A percentile compares a stretch with the other conserved stretches of the same genome.
phyloP scores from a whole-genome alignment of 2,329 filamentous ascomycete genomes.

The Fusarium sp. region DNA sequence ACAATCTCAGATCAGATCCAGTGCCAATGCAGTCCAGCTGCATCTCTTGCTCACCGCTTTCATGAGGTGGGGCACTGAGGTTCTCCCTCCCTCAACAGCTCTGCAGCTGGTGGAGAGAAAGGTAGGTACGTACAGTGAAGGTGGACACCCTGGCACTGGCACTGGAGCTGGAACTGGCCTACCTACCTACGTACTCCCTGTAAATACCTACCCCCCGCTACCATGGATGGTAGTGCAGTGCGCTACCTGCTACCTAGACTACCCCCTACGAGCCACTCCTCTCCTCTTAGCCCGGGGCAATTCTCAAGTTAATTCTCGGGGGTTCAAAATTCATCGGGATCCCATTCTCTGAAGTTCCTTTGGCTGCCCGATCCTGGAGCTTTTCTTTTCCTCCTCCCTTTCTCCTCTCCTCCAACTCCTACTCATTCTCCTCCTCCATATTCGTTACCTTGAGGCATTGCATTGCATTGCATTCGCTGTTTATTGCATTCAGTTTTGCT shows the following conservation, averaged over 20 bases:
- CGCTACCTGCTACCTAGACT: slow-evolving; percentile 1
- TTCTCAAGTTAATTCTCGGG: slow-evolving; percentile 32
- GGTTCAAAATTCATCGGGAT: slow-evolving; percentile 43
- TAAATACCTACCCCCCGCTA: slow-evolving; percentile 27
- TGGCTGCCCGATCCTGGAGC: slow-evolving; percentile 31
- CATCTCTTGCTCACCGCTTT: slow-evolving; percentile 40
- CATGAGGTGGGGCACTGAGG: slow-evolving; percentile 36
- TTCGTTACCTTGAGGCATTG: not conserved
- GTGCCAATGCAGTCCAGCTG: slow-evolving; percentile 12
- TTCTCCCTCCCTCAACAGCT: slow-evolving; percentile 22
- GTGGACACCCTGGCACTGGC: slow-evolving; percentile 26
- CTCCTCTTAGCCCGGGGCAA: slow-evolving; percentile 17
- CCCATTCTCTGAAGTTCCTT: slow-evolving; percentile 26
- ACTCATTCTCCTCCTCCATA: not conserved
- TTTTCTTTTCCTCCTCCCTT: slow-evolving; percentile 1
- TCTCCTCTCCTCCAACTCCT: slow-evolving; percentile 1
- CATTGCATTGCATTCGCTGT: not conserved
- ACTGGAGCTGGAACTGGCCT: not conserved
- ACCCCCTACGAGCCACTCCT: slow-evolving; percentile 22
- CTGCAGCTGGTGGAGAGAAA: not conserved
- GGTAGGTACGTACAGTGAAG: slow-evolving; percentile 13
- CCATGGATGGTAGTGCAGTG: slow-evolving; percentile 2
- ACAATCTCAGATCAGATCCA: not conserved
- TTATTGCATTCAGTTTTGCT: slow-evolving; percentile 4
- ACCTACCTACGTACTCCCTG: not conserved